Evolutionary conservation across 2,329 filamentous ascomycete species (phyloP).

Genomic region (Neurospora crassa): DNA sequence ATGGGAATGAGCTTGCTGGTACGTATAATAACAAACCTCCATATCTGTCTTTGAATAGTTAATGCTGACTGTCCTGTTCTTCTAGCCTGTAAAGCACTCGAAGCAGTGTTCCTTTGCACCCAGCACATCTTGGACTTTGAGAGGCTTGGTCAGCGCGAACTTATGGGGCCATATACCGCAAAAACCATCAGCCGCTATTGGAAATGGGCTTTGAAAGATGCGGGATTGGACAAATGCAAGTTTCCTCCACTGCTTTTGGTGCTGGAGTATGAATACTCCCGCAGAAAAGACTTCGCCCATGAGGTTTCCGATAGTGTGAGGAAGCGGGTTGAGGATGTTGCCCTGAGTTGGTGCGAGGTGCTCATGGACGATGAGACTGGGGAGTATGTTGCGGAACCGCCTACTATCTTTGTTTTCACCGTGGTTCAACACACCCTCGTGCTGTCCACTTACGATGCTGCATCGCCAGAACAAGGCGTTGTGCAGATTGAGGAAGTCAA

Average conservation of each 20-base stretch:
- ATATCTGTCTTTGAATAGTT: slow-evolving; percentile 2
- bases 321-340: slow-evolving; percentile 8
- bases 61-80: not conserved
- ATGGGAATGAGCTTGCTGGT: slow-evolving; percentile 22
- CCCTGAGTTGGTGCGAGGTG: slow-evolving; percentile 9
- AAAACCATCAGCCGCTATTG: slow-evolving; percentile 23
- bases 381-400: slow-evolving; percentile 14
- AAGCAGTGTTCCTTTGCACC: slow-evolving; percentile 25
- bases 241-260: slow-evolving; percentile 13
- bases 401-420: slow-evolving; percentile 32
- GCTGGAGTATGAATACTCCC: slow-evolving; percentile 7
- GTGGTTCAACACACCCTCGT: slow-evolving; percentile 39
- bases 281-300: not conserved
- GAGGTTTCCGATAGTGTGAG: slow-evolving; percentile 4
- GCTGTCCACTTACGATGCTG: slow-evolving; percentile 34
- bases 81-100: slow-evolving; percentile 25
- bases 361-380: slow-evolving; percentile 8
- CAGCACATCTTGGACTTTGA: slow-evolving; percentile 23
- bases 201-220: slow-evolving; percentile 24
- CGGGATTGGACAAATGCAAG: slow-evolving; percentile 15
- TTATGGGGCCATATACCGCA: slow-evolving; percentile 21
- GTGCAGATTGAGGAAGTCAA: slow-evolving; percentile 22
- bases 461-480: slow-evolving; percentile 20
- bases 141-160: slow-evolving; percentile 19
- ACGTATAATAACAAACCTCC: not conserved